A percentile compares a stretch with the other conserved stretches of the same genome.
Evolutionary conservation across 2,329 filamentous ascomycete genomes (phyloP).

Genomic region (Epichloe coenophiala): DNA sequence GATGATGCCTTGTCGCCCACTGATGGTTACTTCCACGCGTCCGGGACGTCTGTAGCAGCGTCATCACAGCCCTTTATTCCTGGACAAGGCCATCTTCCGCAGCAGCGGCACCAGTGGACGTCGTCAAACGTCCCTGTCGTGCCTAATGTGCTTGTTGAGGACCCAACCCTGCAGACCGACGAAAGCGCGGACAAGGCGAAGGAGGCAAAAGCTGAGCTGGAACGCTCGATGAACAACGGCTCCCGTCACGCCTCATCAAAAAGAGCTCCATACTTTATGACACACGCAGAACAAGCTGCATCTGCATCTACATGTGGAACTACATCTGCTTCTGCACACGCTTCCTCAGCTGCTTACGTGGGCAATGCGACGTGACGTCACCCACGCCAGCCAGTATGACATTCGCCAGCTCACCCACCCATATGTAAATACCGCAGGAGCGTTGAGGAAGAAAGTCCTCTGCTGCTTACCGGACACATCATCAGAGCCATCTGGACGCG

Average conservation of each 20-base stretch:
- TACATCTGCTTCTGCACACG: slow-evolving; percentile 3
- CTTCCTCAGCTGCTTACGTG: slow-evolving; percentile 1
- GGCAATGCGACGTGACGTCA: background rate
- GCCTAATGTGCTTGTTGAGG: slow-evolving; percentile 34
- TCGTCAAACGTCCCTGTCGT: slow-evolving; percentile 28
- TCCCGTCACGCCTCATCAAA: slow-evolving; percentile 7
- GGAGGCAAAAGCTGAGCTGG: slow-evolving; percentile 25
- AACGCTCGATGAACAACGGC: slow-evolving; percentile 21
- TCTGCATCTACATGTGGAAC: background rate
- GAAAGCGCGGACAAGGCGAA: slow-evolving; percentile 26
- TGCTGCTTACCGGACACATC: slow-evolving; percentile 3
- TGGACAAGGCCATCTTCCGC: slow-evolving; percentile 1
- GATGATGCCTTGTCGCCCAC: slow-evolving; percentile 31
- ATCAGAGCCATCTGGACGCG: slow-evolving; percentile 22
- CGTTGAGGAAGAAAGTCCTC: slow-evolving; percentile 11
- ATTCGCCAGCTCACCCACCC: slow-evolving; percentile 3
- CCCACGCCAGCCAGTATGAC: slow-evolving; percentile 2
- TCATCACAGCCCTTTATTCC: slow-evolving; percentile 8
- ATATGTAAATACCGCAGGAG: slow-evolving; percentile 10
- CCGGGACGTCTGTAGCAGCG: slow-evolving; percentile 15
- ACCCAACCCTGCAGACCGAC: slow-evolving; percentile 28
- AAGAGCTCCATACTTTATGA: slow-evolving; percentile 5
- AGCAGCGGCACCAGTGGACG: slow-evolving; percentile 10
- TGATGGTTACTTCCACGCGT: slow-evolving; percentile 38
- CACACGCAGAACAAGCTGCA: background rate